Evolutionary conservation across 1,284 basidiomycete genomes (phyloP), one percentile per base, ranked within the genome.

Genomic region (Coriolopsis trogii): DNA sequence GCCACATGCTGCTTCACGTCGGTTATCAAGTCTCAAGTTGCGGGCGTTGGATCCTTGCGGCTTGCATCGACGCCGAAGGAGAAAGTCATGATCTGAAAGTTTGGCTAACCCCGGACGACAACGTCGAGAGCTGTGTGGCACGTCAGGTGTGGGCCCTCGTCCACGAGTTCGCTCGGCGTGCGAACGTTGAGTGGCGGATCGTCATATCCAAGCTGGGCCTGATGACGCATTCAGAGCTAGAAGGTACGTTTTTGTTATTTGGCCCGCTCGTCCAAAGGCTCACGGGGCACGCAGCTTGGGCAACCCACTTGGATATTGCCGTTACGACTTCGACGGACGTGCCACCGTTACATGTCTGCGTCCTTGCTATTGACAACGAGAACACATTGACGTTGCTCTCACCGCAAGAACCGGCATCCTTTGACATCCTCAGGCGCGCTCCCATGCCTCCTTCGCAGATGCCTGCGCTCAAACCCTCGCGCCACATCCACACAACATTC

Each of bases 161-260:
- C 1, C 67, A 78, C 52, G 73, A 76, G 23, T 80, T 86, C 61
- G 79, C 84, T 9, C 78, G 75, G 58, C 78, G 74, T 49, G 85
- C 85, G 9, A 82, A 83, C 63, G 72, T 91, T 13, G 89, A 93
- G 63, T 94, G 91, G 91, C 77, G 86, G 47, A 70, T 93, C 16
- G 82, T 88, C 4, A 72, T 93, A 53, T 73, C 85, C 15, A 87
- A 84, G 61, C 65, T 87, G 5, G 91, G 89, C 0, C 53, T 70
- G 12, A 81, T 92, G 72, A 65, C 68, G 0, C 68, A 73, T 36
- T 63, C 63, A 6, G 91, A 93, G 62, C 66, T 89, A n/a, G 74
- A 83, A 60, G 85, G 90, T 91, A 61, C 63, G 83, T 72, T 3
- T 21, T 34, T n/a, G n/a, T n/a, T n/a, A n/a, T n/a, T n/a, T n/a